phyloP scores from a whole-genome alignment of 192 early-diverging fungal genomes.

The Mortierella antarctica region DNA sequence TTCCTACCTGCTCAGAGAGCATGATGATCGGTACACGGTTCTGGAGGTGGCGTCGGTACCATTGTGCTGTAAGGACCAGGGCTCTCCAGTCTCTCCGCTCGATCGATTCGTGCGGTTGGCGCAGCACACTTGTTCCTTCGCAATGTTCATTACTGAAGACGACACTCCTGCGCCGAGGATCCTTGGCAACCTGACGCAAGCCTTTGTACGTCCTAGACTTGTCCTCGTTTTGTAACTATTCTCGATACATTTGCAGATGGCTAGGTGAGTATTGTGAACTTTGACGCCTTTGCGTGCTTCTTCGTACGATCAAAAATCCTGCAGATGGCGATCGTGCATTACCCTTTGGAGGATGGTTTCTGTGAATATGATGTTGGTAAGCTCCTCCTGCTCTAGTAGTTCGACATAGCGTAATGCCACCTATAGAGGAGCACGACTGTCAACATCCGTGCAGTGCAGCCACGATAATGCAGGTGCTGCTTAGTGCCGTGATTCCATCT shows the following conservation, averaged over 20 bases:
- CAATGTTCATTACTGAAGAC: constrained; percentile 81
- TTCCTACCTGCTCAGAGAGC: constrained; percentile 55
- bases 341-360: constrained; percentile 72
- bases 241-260: background rate
- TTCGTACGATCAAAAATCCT: background rate
- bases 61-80: constrained; percentile 60
- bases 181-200: constrained; percentile 67
- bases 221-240: constrained; percentile 68
- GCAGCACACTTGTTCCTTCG: constrained; percentile 48
- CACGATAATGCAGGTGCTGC: background rate
- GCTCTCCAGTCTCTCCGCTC: constrained; percentile 67
- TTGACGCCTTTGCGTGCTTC: background rate
- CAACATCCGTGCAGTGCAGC: background rate
- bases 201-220: constrained; percentile 70
- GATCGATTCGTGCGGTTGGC: constrained; percentile 51
- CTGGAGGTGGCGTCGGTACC: constrained; percentile 69
- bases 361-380: constrained; percentile 74
- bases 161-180: constrained; percentile 63
- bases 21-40: constrained; percentile 53
- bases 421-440: constrained; percentile 16
- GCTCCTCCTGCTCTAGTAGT: constrained; percentile 73
- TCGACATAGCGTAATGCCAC: constrained; percentile 70
- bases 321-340: constrained; percentile 5
- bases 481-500: background rate
- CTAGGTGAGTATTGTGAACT: background rate